Percentiles rank a stretch among this genome's conserved stretches.
phyloP scores from a whole-genome alignment of 2,329 filamentous ascomycete genomes.

The Phyllosticta citribraziliensis region DNA sequence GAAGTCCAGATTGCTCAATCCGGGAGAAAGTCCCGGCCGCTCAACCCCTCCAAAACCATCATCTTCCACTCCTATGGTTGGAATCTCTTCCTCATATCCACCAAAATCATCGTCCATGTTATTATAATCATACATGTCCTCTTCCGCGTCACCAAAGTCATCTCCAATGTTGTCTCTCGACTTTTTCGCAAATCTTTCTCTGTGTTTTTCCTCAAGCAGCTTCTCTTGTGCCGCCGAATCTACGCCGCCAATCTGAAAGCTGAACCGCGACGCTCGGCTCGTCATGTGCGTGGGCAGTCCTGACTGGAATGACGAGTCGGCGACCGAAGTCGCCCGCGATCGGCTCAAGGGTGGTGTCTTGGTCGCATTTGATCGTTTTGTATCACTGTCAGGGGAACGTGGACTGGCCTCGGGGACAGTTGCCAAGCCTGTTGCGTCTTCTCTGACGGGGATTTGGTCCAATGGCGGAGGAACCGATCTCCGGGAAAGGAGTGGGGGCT shows the following conservation, averaged over 20 bases:
- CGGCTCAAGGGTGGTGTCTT: constrained; percentile 26
- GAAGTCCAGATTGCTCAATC: constrained; percentile 25
- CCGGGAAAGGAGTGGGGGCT: neutral
- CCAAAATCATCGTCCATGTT: constrained; percentile 34
- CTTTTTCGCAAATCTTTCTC: constrained; percentile 54
- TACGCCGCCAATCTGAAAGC: constrained; percentile 68
- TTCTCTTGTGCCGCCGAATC: constrained; percentile 56
- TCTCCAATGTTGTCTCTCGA: constrained; percentile 27
- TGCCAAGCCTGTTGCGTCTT: constrained; percentile 5
- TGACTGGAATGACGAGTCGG: constrained; percentile 26
- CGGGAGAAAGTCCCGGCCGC: constrained; percentile 15
- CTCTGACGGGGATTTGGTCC: neutral
- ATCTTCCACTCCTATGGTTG: constrained; percentile 37
- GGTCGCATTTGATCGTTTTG: constrained; percentile 12
- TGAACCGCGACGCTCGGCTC: constrained; percentile 70
- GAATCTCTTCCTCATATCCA: constrained; percentile 57
- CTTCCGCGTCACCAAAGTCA: constrained; percentile 27
- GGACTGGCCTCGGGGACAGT: constrained; percentile 6
- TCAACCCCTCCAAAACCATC: constrained; percentile 15
- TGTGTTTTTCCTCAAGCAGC: constrained; percentile 63
- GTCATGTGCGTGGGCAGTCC: constrained; percentile 35
- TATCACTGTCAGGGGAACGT: neutral
- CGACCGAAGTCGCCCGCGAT: constrained; percentile 28
- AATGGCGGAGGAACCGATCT: constrained; percentile 24
- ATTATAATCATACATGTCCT: constrained; percentile 35